Conservation (phyloP, 202 grass and related monocot species). For the Saccharum hybrid region DNA sequence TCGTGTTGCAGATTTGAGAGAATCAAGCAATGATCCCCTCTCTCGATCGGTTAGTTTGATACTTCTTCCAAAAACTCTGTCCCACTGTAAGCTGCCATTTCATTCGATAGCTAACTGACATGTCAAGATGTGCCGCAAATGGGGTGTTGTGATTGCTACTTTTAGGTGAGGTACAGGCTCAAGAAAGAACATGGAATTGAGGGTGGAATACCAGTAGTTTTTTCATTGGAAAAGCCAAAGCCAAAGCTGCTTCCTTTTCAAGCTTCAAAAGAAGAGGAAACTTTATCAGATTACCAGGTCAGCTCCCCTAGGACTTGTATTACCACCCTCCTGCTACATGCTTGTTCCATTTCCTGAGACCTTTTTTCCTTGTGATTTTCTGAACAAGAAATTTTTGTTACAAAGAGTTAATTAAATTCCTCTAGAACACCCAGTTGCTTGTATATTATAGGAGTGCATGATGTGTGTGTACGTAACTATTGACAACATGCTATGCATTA, state of each 20-base stretch:
- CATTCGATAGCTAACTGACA: not conserved
- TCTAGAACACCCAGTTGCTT: slow-evolving; percentile 16
- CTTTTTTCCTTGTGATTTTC: not conserved
- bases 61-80: not conserved
- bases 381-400: not conserved
- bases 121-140: slow-evolving; percentile 9
- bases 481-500: slow-evolving; percentile 40
- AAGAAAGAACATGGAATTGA: slow-evolving; percentile 91
- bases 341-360: not conserved
- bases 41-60: slow-evolving; percentile 67
- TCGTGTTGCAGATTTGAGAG: slow-evolving; percentile 89
- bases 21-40: slow-evolving; percentile 91
- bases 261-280: slow-evolving; percentile 89
- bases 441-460: not conserved
- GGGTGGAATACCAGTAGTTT: slow-evolving; percentile 88
- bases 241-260: slow-evolving; percentile 96
- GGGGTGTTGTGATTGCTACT: slow-evolving; percentile 12
- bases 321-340: slow-evolving; percentile 12
- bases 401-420: slow-evolving; percentile 8
- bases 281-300: slow-evolving; percentile 96
- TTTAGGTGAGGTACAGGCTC: slow-evolving; percentile 81
- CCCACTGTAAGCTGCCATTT: not conserved
- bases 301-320: slow-evolving; percentile 17
- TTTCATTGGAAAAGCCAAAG: slow-evolving; percentile 92
- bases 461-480: slow-evolving; percentile 1